Conservation (phyloP, 805 yeast genomes). For the Teunomyces barrocoloradensis region DNA sequence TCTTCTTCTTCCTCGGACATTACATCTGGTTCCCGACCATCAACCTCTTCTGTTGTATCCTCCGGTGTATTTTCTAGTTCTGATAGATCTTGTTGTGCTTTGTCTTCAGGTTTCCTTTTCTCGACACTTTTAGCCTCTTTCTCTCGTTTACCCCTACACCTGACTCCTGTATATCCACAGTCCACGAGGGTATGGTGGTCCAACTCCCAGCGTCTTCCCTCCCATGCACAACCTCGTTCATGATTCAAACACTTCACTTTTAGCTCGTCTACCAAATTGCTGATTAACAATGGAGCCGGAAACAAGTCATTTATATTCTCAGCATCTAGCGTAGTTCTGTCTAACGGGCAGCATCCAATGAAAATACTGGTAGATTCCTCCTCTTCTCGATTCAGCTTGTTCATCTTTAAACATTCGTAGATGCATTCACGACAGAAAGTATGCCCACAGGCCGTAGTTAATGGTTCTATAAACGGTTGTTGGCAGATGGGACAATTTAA, state of each 20-base stretch:
- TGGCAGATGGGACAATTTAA: conserved; percentile 64
- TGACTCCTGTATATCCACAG: conserved; percentile 37
- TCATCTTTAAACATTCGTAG: conserved; percentile 24
- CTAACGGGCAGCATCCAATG: conserved; percentile 53
- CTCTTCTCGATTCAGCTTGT: conserved; percentile 14
- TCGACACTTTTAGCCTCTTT: neutral
- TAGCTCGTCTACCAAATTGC: conserved; percentile 61
- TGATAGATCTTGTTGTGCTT: conserved; percentile 5
- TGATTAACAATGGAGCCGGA: conserved; percentile 57
- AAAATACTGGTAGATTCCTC: conserved; percentile 7
- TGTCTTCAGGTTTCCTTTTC: neutral
- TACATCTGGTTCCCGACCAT: conserved; percentile 11
- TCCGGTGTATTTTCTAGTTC: conserved; percentile 7
- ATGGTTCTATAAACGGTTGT: conserved; percentile 58
- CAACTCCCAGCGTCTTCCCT: conserved; percentile 58
- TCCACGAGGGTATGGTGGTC: conserved; percentile 44
- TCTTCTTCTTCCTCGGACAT: conserved; percentile 9
- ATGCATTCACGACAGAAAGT: conserved; percentile 16
- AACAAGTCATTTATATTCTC: conserved; percentile 31
- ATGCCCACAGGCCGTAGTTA: conserved; percentile 44
- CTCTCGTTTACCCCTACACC: conserved; percentile 25
- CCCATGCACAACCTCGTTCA: conserved; percentile 55
- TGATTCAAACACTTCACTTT: conserved; percentile 53
- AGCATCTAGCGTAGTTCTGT: conserved; percentile 47
- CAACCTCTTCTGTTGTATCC: conserved; percentile 10